phyloP scores from a whole-genome alignment of 1,284 basidiomycete genomes.

The Malassezia psittaci region DNA sequence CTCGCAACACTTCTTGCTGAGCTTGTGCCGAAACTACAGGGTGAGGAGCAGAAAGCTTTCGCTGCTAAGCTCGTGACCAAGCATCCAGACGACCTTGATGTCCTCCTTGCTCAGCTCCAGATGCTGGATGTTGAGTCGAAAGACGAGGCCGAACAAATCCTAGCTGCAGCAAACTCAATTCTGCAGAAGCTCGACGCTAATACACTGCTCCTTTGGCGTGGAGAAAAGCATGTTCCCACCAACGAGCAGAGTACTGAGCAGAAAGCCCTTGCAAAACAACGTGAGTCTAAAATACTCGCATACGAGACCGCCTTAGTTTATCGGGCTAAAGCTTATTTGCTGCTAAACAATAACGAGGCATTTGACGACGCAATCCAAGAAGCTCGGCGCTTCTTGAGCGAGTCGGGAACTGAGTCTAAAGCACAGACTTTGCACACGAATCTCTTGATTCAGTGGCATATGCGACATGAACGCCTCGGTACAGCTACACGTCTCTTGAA shows the following conservation, averaged over 20 bases:
- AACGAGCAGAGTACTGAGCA: slow-evolving; percentile 39
- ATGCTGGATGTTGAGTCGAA: slow-evolving; percentile 22
- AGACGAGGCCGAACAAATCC: slow-evolving; percentile 21
- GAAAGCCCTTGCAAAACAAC: slow-evolving; percentile 33
- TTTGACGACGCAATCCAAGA: slow-evolving; percentile 19
- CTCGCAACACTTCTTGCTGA: slow-evolving; percentile 42
- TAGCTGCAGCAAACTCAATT: slow-evolving; percentile 32
- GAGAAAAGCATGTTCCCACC: slow-evolving; percentile 29
- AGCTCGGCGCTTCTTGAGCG: slow-evolving; percentile 26
- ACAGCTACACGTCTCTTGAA: slow-evolving; percentile 30
- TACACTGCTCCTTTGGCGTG: slow-evolving; percentile 34
- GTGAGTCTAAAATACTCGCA: slow-evolving; percentile 39
- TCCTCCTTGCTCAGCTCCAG: slow-evolving; percentile 39
- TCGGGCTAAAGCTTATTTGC: slow-evolving; percentile 25
- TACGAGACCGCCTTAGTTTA: slow-evolving; percentile 38
- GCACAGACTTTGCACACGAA: slow-evolving; percentile 26
- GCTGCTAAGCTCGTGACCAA: slow-evolving; percentile 37
- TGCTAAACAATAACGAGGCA: slow-evolving; percentile 19
- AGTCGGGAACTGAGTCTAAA: slow-evolving; percentile 26
- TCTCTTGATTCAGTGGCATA: slow-evolving; percentile 34
- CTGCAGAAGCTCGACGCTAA: slow-evolving; percentile 33
- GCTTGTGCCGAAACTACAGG: slow-evolving; percentile 41
- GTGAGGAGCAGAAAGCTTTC: slow-evolving; percentile 39
- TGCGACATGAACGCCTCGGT: slow-evolving; percentile 29
- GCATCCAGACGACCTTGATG: slow-evolving; percentile 39